Evolutionary conservation across 768 basidiomycete species (phyloP).

Genomic region (Kwoniella pini): DNA sequence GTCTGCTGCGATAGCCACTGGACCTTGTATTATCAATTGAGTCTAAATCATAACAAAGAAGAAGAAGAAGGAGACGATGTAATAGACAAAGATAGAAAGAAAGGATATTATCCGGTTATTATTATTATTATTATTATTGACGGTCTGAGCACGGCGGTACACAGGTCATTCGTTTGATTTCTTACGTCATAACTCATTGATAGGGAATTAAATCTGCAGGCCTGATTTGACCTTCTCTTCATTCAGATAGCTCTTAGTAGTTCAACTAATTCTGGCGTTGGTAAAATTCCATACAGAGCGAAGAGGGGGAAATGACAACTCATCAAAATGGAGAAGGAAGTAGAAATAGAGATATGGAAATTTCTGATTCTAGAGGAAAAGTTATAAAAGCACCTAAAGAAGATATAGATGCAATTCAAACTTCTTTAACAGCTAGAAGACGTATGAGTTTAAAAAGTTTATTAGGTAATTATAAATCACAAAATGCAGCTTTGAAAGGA

Average conservation of each 20-base stretch:
- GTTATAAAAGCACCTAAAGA: neutral
- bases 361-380: neutral
- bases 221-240: too few species aligned
- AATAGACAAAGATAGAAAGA: neutral
- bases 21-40: too few species aligned
- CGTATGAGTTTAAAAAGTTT: slow-evolving; percentile 9
- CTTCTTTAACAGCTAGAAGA: slow-evolving; percentile 19
- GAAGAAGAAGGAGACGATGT: neutral
- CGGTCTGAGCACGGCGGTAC: too few species aligned
- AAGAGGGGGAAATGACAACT: neutral
- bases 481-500: neutral
- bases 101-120: too few species aligned
- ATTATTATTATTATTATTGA: neutral
- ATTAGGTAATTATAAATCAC: neutral
- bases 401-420: slow-evolving; percentile 23
- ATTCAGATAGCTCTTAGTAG: too few species aligned
- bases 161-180: neutral
- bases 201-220: too few species aligned
- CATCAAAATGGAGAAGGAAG: neutral
- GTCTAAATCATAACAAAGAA: too few species aligned
- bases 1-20: too few species aligned
- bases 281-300: neutral
- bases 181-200: slow-evolving; percentile 8
- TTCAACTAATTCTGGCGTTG: neutral
- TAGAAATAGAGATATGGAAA: too few species aligned